A percentile compares a stretch with the other conserved stretches of the same genome.
phyloP scores from a whole-genome alignment of 495 filamentous ascomycete species.

The Aspergillus taichungensis region DNA sequence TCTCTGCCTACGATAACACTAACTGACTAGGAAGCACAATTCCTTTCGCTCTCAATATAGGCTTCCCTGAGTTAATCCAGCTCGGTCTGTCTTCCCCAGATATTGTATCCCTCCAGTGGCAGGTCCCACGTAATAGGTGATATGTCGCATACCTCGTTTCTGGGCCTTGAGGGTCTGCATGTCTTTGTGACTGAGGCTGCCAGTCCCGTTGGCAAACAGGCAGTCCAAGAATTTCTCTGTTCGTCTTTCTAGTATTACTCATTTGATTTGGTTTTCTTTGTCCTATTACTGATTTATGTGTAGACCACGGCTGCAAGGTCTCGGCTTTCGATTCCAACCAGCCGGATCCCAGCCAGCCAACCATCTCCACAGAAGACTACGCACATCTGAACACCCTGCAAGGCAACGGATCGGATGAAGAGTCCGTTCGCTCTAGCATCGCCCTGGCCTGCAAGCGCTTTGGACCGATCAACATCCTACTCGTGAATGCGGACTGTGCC shows the following conservation, averaged over 20 bases:
- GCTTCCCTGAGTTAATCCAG: too few relatives aligned
- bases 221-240: constrained; percentile 47
- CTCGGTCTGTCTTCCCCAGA: too few relatives aligned
- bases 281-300: background rate
- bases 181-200: constrained; percentile 51
- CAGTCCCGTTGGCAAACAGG: constrained; percentile 42
- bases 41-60: too few relatives aligned
- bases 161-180: constrained; percentile 43
- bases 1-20: too few relatives aligned
- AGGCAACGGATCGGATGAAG: constrained; percentile 41
- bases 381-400: constrained; percentile 28
- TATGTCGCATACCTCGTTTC: constrained; percentile 22
- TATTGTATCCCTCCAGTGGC: too few relatives aligned
- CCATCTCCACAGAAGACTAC: constrained; percentile 16
- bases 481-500: constrained; percentile 44
- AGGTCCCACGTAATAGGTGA: too few relatives aligned
- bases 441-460: constrained; percentile 33
- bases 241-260: constrained; percentile 6
- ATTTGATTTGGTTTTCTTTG: background rate
- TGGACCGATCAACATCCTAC: constrained; percentile 45
- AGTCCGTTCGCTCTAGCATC: constrained; percentile 36
- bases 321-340: constrained; percentile 40
- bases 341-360: constrained; percentile 4
- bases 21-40: too few relatives aligned
- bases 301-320: constrained; percentile 46